Evolutionary conservation across 148 eudicot genomes (phyloP), one percentile per base, ranked within the genome.

Genomic region (Fagopyrum tataricum): DNA sequence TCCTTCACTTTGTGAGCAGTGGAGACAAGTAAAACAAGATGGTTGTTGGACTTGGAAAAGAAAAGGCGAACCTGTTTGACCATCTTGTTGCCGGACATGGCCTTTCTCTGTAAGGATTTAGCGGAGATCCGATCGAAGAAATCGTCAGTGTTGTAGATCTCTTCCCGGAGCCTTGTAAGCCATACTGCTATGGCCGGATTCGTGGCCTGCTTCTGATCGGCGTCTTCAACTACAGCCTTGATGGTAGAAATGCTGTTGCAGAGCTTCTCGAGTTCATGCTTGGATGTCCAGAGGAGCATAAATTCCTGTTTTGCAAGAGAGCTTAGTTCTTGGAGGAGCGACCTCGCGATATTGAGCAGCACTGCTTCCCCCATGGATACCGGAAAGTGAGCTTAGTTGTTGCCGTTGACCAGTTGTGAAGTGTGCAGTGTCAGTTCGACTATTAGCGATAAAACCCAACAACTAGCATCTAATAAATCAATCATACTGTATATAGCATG

Each of bases 21-120:
- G 12, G 40, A 37, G 17, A 62, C 41, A 24, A 10, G 40, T 5
- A 62, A 62, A 62, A 10, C 68, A 23, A 62, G 15, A 24, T 26
- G 68, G 56, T 51, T 62, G 64, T 58, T 62, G 15, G 68, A 62
- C 37, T 62, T 62, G 68, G 41, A 62, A 23, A 62, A 62, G 37
- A 37, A 62, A 23, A 8, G 68, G 5, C 37, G 31, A 0, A 23
- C 37, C 68, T 62, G 7, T 62, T 62, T 62, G 68, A 37, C 13
- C 37, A 23, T 21, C 68, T 62, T 37, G 7, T 21, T 24, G n/a
- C 41, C 41, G n/a, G n/a, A 51, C 56, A n/a, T 14, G 40, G 18
- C 68, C 37, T 23, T 24, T 3, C 2, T 62, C 37, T 23, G 31
- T 14, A 62, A 23, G 37, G 40, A 13, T 62, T 6, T 62, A 9